phyloP scores from a whole-genome alignment of 108 stramenopile species.

The Fragilariopsis cylindrus region DNA sequence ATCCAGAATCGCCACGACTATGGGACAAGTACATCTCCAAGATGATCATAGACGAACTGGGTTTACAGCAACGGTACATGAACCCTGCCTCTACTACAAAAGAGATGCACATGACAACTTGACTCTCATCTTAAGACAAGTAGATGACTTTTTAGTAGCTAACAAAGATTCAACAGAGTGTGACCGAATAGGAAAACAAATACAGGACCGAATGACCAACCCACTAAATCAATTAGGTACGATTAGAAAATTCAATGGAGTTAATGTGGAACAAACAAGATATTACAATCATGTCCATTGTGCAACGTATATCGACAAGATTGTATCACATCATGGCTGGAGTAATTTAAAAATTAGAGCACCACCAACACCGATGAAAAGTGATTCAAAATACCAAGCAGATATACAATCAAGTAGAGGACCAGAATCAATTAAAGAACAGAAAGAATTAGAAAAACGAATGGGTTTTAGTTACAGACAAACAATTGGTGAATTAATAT shows the following conservation, averaged over 20 bases:
- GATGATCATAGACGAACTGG: conserved; percentile 18
- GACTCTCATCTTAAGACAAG: not conserved
- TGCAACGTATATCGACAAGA: conserved; percentile 31
- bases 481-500: conserved; percentile 34
- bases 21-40: not conserved
- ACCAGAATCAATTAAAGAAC: conserved; percentile 1
- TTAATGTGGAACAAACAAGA: conserved; percentile 29
- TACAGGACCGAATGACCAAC: conserved; percentile 6
- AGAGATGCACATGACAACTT: not conserved
- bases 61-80: conserved; percentile 34
- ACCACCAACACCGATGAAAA: not conserved
- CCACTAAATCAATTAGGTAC: conserved; percentile 31
- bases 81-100: conserved; percentile 21
- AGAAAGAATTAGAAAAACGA: not conserved
- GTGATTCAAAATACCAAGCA: not conserved
- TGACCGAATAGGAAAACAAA: not conserved
- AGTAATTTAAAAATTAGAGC: not conserved
- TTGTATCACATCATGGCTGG: conserved; percentile 14
- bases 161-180: not conserved
- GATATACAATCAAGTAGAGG: not conserved
- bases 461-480: conserved; percentile 26
- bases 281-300: conserved; percentile 24
- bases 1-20: conserved; percentile 15
- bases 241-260: conserved; percentile 32
- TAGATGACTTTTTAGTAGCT: not conserved